Base-by-base conservation (phyloP, 2,329 filamentous ascomycete genomes). In the Coleophoma eucalyptorum region DNA sequence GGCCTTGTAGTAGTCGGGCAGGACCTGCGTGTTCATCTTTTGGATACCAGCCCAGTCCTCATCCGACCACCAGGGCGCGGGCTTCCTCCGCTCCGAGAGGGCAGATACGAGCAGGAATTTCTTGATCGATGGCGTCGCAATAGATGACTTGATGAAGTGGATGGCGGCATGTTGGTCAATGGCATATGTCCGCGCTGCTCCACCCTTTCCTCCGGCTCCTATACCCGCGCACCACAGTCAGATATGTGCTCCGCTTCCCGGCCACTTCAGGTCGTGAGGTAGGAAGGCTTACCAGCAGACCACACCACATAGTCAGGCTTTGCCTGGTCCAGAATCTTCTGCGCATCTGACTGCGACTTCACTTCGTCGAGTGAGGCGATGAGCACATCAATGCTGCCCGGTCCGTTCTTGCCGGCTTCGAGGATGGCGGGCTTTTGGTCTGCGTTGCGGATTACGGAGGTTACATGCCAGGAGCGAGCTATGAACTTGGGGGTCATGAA, bases 401-500 rank as follows among this genome's bases (percentile, higher is more conserved):
- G 77, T 1, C 53, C 54, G 1, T 46, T 50, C 49, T 80, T 74
- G 16, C 75, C 78, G 16, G 75, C 67, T 2, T 65, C 60, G 59
- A 86, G 71, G 51, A 95, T 84, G 48, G 83, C 72, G 3, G 73
- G 64, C 41, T 79, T 77, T 58, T 94, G 89, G 0, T 83, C 81
- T n/a, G 81, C 72, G 56, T 83, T 80, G 61, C 90, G 87, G 66
- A 95, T 86, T 54, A 94, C 74, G 65, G 85, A 89, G 53, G 87
- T 91, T 49, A 95, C 86, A 57, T 81, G 81, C 86, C 89, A 93
- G 33, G 81, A 81, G 57, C 84, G 82, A 46, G 83, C 76, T 40
- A 94, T 81, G 7, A 95, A 82, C 52, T 92, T 77, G 1, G 87
- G 87, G 8, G 89, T 94, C 37, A 94, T 78, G 41, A 86, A 72